phyloP scores from a whole-genome alignment of 371 early-diverging fungal genomes.

The Nosema muscidifuracis region DNA sequence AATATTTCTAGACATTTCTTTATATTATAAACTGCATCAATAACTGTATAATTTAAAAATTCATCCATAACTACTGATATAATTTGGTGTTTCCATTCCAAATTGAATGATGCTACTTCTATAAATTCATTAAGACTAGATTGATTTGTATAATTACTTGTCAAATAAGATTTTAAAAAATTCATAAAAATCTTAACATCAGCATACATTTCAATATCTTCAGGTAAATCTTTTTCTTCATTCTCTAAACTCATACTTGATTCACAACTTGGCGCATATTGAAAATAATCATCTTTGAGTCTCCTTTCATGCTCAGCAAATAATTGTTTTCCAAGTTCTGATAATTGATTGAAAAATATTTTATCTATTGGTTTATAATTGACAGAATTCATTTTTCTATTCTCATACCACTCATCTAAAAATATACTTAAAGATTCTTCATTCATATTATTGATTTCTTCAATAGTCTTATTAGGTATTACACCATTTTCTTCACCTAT shows the following conservation, averaged over 20 bases:
- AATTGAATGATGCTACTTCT: not conserved
- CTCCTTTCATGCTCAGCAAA: not conserved
- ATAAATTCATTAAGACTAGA: not conserved
- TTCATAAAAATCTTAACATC: not conserved
- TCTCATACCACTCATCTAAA: not conserved
- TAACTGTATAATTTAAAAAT: not conserved
- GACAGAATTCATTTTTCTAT: not conserved
- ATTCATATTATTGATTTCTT: not conserved
- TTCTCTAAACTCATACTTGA: no score
- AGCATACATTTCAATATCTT: not conserved
- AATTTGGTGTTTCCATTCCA: no score
- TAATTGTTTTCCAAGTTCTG: not conserved
- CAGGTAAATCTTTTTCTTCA: not conserved
- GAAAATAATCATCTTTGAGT: not conserved
- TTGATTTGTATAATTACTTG: not conserved
- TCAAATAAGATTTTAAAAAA: not conserved
- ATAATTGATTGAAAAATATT: not conserved
- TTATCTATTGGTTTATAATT: not conserved
- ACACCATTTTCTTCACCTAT: not conserved
- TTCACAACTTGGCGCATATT: not conserved
- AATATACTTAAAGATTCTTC: not conserved
- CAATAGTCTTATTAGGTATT: not conserved
- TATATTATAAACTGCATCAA: not conserved
- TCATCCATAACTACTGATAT: no score
- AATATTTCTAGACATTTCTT: not conserved